Evolutionary conservation across 768 basidiomycete genomes (phyloP).

Genomic region (Gyrodon lividus): DNA sequence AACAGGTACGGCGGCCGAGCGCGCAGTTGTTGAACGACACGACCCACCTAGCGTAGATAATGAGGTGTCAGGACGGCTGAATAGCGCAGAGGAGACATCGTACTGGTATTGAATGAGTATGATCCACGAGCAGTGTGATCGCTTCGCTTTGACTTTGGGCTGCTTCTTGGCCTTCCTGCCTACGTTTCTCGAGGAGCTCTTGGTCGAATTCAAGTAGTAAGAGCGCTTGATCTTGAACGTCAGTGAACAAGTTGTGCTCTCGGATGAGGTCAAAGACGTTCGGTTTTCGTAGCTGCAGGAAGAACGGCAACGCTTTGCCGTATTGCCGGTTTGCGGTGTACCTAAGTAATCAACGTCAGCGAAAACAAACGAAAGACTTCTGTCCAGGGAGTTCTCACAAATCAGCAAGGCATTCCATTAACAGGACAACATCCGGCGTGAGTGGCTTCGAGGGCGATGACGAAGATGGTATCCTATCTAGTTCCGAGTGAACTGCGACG

Average conservation of each 20-base stretch:
- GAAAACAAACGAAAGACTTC: not conserved
- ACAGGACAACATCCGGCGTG: conserved; percentile 49
- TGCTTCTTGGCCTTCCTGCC: conserved; percentile 39
- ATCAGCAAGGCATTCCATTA: conserved; percentile 96
- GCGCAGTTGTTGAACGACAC: conserved; percentile 86
- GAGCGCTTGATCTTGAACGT: conserved; percentile 90
- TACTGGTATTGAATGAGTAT: conserved; percentile 95
- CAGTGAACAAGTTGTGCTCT: conserved; percentile 91
- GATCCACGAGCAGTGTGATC: conserved; percentile 85
- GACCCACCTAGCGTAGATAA: conserved; percentile 57
- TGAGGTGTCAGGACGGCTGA: not conserved
- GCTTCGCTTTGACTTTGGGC: conserved; percentile 64
- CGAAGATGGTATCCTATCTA: conserved; percentile 60
- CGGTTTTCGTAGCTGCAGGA: conserved; percentile 78
- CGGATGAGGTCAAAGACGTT: conserved; percentile 94
- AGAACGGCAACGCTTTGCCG: conserved; percentile 90
- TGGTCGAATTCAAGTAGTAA: conserved; percentile 94
- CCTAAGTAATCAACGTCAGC: conserved; percentile 38
- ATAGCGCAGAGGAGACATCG: conserved; percentile 22
- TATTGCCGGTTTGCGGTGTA: conserved; percentile 88
- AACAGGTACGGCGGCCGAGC: conserved; percentile 79
- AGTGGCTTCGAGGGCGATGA: conserved; percentile 44
- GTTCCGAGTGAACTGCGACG: conserved; percentile 79
- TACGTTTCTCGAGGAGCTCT: conserved; percentile 67
- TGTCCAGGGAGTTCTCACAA: conserved; percentile 48